Conservation (phyloP, 2,329 filamentous ascomycete genomes). For the Fusarium veterinarium region DNA sequence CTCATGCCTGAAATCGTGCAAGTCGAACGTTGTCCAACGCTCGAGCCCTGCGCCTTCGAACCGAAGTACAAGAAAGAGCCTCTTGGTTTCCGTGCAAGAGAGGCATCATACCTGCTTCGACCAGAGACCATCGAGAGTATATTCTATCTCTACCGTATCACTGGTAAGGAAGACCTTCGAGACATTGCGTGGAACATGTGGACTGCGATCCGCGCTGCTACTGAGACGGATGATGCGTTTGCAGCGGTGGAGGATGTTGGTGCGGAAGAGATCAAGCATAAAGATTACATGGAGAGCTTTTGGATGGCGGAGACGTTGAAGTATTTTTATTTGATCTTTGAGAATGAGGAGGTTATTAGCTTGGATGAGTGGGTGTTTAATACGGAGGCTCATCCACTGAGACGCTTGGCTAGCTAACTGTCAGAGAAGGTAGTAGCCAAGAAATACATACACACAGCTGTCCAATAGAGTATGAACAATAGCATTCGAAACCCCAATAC, state of each 20-base stretch:
- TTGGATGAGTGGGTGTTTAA: constrained; percentile 76
- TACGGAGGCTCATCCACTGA: constrained; percentile 63
- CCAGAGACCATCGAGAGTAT: constrained; percentile 77
- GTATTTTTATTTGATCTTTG: constrained; percentile 80
- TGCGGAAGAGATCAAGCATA: constrained; percentile 58
- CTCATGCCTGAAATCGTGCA: constrained; percentile 72
- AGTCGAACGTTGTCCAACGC: constrained; percentile 54
- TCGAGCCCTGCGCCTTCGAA: constrained; percentile 41
- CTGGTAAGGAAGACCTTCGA: constrained; percentile 72
- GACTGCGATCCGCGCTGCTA: constrained; percentile 67
- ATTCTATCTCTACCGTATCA: too few species aligned
- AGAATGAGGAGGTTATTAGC: constrained; percentile 70
- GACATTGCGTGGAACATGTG: constrained; percentile 82
- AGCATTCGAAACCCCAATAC: too few species aligned
- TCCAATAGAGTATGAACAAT: too few species aligned
- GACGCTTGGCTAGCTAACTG: constrained; percentile 17
- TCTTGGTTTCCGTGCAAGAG: constrained; percentile 32
- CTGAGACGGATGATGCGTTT: constrained; percentile 70
- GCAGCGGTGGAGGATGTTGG: constrained; percentile 73
- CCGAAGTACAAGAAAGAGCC: constrained; percentile 13
- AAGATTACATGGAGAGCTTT: constrained; percentile 76
- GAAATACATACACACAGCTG: too few species aligned
- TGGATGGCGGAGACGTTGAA: constrained; percentile 81
- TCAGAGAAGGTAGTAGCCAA: too few species aligned
- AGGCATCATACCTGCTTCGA: constrained; percentile 32